Conservation (phyloP, 306 rosid species). For the Prunus mume region DNA sequence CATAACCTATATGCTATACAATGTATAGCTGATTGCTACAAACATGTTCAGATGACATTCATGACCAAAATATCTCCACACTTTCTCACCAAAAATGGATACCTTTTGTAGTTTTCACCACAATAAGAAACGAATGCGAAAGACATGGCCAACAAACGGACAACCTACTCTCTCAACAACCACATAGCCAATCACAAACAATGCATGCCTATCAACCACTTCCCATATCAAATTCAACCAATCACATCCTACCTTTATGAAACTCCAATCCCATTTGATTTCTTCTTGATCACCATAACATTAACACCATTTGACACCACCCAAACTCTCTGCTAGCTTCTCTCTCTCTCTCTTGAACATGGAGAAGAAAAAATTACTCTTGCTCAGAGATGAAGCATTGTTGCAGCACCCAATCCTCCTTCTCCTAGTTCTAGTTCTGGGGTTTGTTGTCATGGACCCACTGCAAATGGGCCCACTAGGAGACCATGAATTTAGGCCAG, state of each 20-base stretch:
- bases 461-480: constrained; percentile 71
- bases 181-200: not conserved
- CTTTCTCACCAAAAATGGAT: not conserved
- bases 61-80: not conserved
- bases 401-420: constrained; percentile 69
- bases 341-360: constrained; percentile 26
- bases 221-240: not conserved
- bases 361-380: constrained; percentile 58
- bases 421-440: constrained; percentile 47
- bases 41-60: not conserved
- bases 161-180: constrained; percentile 13
- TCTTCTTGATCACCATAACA: not conserved
- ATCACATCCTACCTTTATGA: not conserved
- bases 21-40: not conserved
- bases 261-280: not conserved
- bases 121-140: not conserved
- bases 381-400: constrained; percentile 52
- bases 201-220: not conserved
- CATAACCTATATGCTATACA: not conserved
- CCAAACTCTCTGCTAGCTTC: not conserved
- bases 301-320: not conserved
- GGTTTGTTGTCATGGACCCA: constrained; percentile 83
- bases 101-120: not conserved
- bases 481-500: constrained; percentile 65
- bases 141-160: not conserved